Evolutionary conservation across 257 asterid genomes (phyloP).

Genomic region (Mentha longifolia): DNA sequence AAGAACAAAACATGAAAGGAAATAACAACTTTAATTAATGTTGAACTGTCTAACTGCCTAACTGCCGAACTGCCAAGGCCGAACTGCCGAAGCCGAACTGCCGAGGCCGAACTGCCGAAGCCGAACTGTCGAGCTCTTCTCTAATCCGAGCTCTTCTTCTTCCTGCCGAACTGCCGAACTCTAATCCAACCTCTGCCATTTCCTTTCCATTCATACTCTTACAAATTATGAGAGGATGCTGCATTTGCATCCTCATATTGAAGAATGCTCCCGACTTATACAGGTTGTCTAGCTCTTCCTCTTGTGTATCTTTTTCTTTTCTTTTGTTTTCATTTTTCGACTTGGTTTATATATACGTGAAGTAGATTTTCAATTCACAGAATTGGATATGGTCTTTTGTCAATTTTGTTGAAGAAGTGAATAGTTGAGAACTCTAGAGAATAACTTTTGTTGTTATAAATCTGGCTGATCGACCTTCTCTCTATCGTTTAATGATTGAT

Average conservation of each 20-base stretch:
- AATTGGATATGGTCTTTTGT: slow-evolving; percentile 32
- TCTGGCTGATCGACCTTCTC: slow-evolving; percentile 7
- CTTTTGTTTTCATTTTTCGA: background rate
- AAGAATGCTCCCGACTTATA: slow-evolving; percentile 36
- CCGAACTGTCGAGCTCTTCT: no score
- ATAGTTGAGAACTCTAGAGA: slow-evolving; percentile 37
- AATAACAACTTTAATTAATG: no score
- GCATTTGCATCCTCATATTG: slow-evolving; percentile 18
- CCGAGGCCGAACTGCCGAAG: no score
- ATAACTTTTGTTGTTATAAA: slow-evolving; percentile 32
- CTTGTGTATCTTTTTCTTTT: no score
- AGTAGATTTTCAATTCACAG: slow-evolving; percentile 36
- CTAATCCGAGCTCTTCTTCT: no score
- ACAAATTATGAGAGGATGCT: slow-evolving; percentile 59
- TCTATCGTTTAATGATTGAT: background rate
- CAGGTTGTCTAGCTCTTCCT: slow-evolving; percentile 32
- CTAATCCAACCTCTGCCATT: no score
- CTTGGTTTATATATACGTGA: slow-evolving; percentile 37
- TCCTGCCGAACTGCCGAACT: no score
- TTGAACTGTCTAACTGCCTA: no score
- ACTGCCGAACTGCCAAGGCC: no score
- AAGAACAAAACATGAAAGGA: no score
- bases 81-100: no score
- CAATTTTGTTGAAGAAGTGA: slow-evolving; percentile 41
- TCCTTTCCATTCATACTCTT: slow-evolving; percentile 74